Evolutionary conservation across 2,329 filamentous ascomycete genomes (phyloP), one percentile per base, ranked within the genome.

Genomic region (Stagonosporopsis rhizophila): DNA sequence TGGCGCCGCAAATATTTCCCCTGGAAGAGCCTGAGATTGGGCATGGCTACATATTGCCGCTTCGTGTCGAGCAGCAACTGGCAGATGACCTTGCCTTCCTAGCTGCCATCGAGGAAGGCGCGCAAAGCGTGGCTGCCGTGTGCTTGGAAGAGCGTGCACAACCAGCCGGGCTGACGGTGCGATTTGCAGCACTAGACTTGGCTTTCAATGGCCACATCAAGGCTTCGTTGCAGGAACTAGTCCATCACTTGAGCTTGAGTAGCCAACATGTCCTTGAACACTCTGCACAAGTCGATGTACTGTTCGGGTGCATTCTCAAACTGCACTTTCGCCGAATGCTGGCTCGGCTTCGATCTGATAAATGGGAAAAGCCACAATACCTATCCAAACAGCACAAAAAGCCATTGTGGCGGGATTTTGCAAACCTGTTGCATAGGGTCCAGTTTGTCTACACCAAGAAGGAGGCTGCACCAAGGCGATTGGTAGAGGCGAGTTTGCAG

Each of bases 341-440:
- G 14, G 53, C 53, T 32, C 46, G 53, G 15, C 47, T 56, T 6
- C 38, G 53, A 8, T 56, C 53, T 2, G 20, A 25, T 8, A 56
- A 56, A n/a, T 56, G 53, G 53, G 46, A 56, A 5, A 56, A 56
- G 14, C 53, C 53, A 20, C 51, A 56, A 20, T 56, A 41, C 19
- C 42, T 56, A 3, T 56, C 46, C 3, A 50, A 44, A 27, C 53
- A 56, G 14, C 53, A 56, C 17, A 56, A 56, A 12, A 56, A 56
- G n/a, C 53, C 53, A 1, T 15, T 56, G 4, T 51, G 53, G 53
- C 41, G 45, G 14, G 53, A 56, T 8, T 56, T 56, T 14, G 17
- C 35, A 5, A 56, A 56, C n/a, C 17, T 56, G 1, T 25, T 41
- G 11, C 53, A 56, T 17, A 41, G 53, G 2, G 47, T 56, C 1